phyloP scores from a whole-genome alignment of 306 rosid species.

The Quercus variabilis region DNA sequence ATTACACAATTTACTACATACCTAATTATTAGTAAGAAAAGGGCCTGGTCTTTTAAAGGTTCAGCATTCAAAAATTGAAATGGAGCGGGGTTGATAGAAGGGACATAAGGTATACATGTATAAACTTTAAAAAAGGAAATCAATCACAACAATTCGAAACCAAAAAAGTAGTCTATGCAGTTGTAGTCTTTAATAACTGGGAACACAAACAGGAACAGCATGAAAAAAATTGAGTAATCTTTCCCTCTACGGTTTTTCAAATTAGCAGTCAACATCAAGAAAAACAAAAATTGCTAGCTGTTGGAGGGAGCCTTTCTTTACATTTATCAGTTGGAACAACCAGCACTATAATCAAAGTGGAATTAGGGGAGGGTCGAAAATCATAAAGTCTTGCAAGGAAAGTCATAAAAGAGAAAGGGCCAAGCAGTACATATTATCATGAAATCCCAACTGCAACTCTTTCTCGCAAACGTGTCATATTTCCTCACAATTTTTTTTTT shows the following conservation, averaged over 20 bases:
- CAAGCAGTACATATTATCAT: conserved; percentile 10
- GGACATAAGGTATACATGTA: not conserved
- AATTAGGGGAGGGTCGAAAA: conserved; percentile 10
- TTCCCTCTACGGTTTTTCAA: conserved; percentile 53
- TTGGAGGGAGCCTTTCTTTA: conserved; percentile 32
- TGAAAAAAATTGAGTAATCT: conserved; percentile 17
- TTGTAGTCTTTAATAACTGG: conserved; percentile 31
- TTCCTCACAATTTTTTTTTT: not conserved
- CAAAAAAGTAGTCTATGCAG: conserved; percentile 20
- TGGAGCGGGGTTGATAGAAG: conserved; percentile 1
- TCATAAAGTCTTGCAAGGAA: conserved; percentile 45
- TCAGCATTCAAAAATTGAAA: conserved; percentile 30
- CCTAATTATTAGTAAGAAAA: not conserved
- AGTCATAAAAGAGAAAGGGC: conserved; percentile 19
- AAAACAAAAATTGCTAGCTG: conserved; percentile 10
- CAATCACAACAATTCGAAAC: conserved; percentile 9
- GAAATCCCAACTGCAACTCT: conserved; percentile 32
- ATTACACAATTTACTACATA: not conserved
- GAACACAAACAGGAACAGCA: conserved; percentile 2
- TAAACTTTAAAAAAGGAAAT: conserved; percentile 5
- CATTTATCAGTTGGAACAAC: conserved; percentile 51
- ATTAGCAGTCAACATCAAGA: conserved; percentile 28
- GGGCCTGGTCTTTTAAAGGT: not conserved
- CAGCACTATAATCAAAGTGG: conserved; percentile 22
- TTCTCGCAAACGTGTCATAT: conserved; percentile 3